Base-by-base conservation (phyloP, 495 filamentous ascomycete genomes). In the Penicillium manginii region DNA sequence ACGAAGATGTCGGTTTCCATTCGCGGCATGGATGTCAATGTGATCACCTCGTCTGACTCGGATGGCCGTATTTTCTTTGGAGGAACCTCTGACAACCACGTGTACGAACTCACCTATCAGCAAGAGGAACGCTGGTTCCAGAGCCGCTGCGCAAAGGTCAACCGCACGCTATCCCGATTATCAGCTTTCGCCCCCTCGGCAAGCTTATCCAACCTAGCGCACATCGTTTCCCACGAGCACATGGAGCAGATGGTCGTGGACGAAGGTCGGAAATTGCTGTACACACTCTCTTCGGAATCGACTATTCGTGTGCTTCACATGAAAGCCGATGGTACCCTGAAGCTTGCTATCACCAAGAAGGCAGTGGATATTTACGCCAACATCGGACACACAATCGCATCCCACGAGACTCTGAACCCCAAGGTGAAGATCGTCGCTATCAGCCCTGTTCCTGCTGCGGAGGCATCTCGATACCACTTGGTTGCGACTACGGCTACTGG, bases 71-170 rank as follows among this genome's bases (percentile, higher is more conserved):
- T 99, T 48, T 99, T 99, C 74, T 94, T 97, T 64, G 85, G 84
- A 23, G 91, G 92, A n/a, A 82, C 81, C 19, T 81, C 77, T 17
- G 91, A 92, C 67, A 88, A 87, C 57, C 91, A 97, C 67, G 83
- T 99, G 50, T 90, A 93, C 68, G 94, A 99, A 75, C 79, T 98
- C 31, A 89, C 88, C 48, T 99, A 99, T 74, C 92, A 97, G 72
- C 89, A 96, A 70, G 91, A 98, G 71, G 94, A 98, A 70, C 88
- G 87, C 62, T 99, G 96, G 96, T 99, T 98, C 68, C 82, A 87
- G 47, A 89, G 85, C 63, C 82, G 88, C 55, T 93, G 88, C 67
- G 82, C 83, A 12, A 96, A 91, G 67, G 80, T 96, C 42, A 93
- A 93, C 68, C 96, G 96, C 66, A 91, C 92, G 2, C 85, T 83